Conservation (phyloP, 768 basidiomycete species). For the Thelephora ganbajun region DNA sequence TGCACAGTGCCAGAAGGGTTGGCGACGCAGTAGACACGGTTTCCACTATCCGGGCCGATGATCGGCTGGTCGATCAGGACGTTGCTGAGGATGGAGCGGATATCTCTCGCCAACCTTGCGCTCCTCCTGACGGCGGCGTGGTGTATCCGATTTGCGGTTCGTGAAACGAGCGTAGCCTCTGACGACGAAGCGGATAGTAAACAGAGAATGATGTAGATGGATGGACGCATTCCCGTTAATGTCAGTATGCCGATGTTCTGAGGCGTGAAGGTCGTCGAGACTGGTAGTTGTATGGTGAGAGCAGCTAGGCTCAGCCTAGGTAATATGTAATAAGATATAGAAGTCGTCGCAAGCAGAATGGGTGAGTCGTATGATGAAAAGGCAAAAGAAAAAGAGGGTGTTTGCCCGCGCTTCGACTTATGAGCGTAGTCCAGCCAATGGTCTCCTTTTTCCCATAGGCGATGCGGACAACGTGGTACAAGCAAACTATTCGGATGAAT, state of each 20-base stretch:
- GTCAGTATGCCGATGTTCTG: constrained; percentile 4
- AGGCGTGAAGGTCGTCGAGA: too few species aligned
- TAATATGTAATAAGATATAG: neutral
- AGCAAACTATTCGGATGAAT: neutral
- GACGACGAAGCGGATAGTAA: constrained; percentile 16
- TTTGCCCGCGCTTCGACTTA: too few species aligned
- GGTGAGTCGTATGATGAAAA: neutral
- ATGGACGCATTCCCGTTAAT: constrained; percentile 13
- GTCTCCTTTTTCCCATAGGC: neutral
- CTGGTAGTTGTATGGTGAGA: neutral
- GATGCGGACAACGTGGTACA: constrained; percentile 10
- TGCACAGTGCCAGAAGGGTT: neutral
- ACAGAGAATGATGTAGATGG: constrained; percentile 17
- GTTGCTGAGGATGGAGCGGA: constrained; percentile 49
- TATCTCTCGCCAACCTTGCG: constrained; percentile 48
- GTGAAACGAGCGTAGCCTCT: constrained; percentile 22
- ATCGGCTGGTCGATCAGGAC: constrained; percentile 23
- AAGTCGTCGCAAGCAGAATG: neutral
- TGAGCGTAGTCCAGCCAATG: too few species aligned
- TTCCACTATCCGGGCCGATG: constrained; percentile 1
- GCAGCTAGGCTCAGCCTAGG: neutral
- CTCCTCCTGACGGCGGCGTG: constrained; percentile 43
- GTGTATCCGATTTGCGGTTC: constrained; percentile 35
- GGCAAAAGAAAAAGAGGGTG: neutral
- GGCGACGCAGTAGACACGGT: constrained; percentile 24